A percentile compares a stretch with the other conserved stretches of the same genome.
Conservation (phyloP, 495 filamentous ascomycete genomes). For the Halenospora varia region DNA sequence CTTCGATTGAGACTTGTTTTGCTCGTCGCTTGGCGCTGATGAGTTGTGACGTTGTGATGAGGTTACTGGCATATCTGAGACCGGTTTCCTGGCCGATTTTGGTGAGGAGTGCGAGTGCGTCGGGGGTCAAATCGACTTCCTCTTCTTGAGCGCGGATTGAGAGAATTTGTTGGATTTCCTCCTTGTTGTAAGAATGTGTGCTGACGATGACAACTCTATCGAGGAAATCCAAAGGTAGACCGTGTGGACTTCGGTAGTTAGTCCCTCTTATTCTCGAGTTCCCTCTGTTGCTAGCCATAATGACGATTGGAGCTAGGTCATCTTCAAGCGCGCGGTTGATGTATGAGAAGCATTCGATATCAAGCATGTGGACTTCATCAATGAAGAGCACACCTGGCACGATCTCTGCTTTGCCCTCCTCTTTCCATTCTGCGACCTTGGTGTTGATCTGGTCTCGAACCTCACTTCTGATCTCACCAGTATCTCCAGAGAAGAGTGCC, state of each 20-base stretch:
- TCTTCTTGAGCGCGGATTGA: constrained; percentile 91
- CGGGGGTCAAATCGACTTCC: constrained; percentile 83
- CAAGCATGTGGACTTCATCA: constrained; percentile 99
- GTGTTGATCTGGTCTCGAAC: constrained; percentile 98
- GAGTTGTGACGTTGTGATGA: constrained; percentile 89
- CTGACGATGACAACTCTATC: constrained; percentile 96
- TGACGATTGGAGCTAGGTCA: constrained; percentile 93
- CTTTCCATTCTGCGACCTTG: constrained; percentile 97
- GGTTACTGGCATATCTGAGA: constrained; percentile 87
- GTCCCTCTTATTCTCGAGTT: constrained; percentile 91
- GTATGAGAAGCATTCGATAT: constrained; percentile 98
- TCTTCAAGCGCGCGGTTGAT: constrained; percentile 95
- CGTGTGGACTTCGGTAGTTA: constrained; percentile 85
- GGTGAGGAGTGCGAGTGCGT: constrained; percentile 86
- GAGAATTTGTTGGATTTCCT: constrained; percentile 89
- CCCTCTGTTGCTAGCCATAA: constrained; percentile 98
- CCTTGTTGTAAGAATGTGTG: constrained; percentile 79
- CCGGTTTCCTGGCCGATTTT: constrained; percentile 95
- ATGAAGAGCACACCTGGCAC: constrained; percentile 97
- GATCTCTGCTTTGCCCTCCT: constrained; percentile 97
- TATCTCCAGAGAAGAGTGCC: constrained; percentile 95
- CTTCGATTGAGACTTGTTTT: constrained; percentile 73
- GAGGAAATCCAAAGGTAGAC: constrained; percentile 91
- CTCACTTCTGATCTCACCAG: constrained; percentile 95
- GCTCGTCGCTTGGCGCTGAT: constrained; percentile 73